phyloP scores from a whole-genome alignment of 2,329 filamentous ascomycete species.

The Endoconidiophora laricicola region DNA sequence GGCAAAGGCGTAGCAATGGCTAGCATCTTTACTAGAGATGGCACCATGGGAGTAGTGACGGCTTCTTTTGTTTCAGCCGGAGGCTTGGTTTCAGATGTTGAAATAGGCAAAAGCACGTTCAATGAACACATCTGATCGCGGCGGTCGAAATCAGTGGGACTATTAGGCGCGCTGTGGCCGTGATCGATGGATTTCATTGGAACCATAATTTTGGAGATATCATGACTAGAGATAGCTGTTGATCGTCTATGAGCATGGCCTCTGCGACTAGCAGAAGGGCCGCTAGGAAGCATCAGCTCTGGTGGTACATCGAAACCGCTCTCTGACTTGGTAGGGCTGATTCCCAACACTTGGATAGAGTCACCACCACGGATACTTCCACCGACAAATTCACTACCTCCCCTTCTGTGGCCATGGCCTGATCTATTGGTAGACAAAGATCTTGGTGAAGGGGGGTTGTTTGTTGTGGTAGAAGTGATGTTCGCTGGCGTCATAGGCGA shows the following conservation, averaged over 20 bases:
- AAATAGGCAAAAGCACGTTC: neutral
- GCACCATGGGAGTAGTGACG: neutral
- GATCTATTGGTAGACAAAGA: conserved; percentile 23
- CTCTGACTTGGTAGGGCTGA: conserved; percentile 51
- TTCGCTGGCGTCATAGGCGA: conserved; percentile 29
- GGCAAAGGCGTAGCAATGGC: conserved; percentile 2
- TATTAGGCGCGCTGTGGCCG: conserved; percentile 48
- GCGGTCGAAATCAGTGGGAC: conserved; percentile 32
- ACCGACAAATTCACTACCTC: conserved; percentile 75
- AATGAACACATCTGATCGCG: conserved; percentile 10
- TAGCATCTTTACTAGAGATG: neutral
- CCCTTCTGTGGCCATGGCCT: conserved; percentile 62
- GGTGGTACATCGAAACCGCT: conserved; percentile 38
- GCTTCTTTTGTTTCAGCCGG: neutral
- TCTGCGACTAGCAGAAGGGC: conserved; percentile 37
- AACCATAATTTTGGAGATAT: conserved; percentile 54
- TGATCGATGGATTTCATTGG: conserved; percentile 27
- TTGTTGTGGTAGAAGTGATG: conserved; percentile 17
- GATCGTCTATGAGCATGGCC: conserved; percentile 69
- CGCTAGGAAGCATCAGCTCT: conserved; percentile 33
- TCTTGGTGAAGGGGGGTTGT: conserved; percentile 37
- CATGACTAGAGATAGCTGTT: conserved; percentile 66
- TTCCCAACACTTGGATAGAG: conserved; percentile 45
- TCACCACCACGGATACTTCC: conserved; percentile 46
- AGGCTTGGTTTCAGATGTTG: neutral